These are phyloP conservation scores for Aureobasidium namibiae DNA, from an alignment of 2,329 filamentous ascomycete genomes.

Conservation along the genomic window DNA sequence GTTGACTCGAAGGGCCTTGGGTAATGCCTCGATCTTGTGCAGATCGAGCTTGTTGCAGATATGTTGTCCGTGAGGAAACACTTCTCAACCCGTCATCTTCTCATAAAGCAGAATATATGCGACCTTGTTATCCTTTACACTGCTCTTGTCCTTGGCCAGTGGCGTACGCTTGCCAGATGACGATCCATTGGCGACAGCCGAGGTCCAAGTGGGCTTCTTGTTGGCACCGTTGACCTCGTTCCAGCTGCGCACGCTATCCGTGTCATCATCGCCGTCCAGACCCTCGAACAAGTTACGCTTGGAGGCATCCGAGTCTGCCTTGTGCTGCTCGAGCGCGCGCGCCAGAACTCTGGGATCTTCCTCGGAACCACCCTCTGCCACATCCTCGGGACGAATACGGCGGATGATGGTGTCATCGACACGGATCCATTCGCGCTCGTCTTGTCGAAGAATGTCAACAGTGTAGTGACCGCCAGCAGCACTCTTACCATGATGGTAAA, in stretches of 20 bases:
- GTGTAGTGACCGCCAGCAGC: conserved; percentile 96
- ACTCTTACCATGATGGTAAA: conserved; percentile 97
- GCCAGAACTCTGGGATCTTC: conserved; percentile 65
- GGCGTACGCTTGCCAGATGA: conserved; percentile 44
- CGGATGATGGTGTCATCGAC: conserved; percentile 89
- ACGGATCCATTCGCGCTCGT: conserved; percentile 91
- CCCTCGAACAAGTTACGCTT: conserved; percentile 67
- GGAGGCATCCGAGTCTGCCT: conserved; percentile 38
- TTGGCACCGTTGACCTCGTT: conserved; percentile 66
- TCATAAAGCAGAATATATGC: conserved; percentile 97
- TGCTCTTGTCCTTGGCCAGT: conserved; percentile 38
- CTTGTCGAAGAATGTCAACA: conserved; percentile 89
- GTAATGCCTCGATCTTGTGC: neutral
- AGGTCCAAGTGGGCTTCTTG: conserved; percentile 46
- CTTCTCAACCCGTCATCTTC: conserved; percentile 42
- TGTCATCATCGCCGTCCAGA: conserved; percentile 55
- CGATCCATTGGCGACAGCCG: conserved; percentile 36
- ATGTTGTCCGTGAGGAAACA: neutral
- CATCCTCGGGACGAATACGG: conserved; percentile 77
- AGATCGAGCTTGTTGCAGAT: neutral
- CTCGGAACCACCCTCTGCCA: conserved; percentile 75
- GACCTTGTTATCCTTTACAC: conserved; percentile 84
- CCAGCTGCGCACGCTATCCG: conserved; percentile 52
- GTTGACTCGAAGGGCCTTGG: neutral
- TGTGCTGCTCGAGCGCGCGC: conserved; percentile 58